Evolutionary conservation across 2,329 filamentous ascomycete species (phyloP), one percentile per base, ranked within the genome.

Genomic region (Akanthomyces muscarius): DNA sequence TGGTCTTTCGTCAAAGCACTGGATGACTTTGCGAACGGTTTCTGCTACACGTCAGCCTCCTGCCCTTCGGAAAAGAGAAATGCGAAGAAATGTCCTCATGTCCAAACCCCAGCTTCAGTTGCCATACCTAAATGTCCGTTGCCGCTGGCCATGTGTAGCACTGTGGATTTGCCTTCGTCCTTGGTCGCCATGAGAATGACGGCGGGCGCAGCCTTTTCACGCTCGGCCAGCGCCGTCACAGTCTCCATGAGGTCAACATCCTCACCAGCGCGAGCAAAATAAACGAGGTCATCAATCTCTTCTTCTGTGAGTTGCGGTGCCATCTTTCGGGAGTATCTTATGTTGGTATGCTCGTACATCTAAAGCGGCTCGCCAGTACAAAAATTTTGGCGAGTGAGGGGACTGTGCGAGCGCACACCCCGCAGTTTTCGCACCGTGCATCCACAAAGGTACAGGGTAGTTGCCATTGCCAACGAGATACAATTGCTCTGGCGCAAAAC

Each of bases 201-300:
- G n/a, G 84, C 81, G 2, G 83, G 74, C 0, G 84, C 75, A 56
- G 80, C 81, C 63, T 78, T 81, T 72, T 92, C 86, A 63, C 88
- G 83, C 67, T 83, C 77, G 36, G 86, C 81, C 23, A 96, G 76
- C 30, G 81, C 78, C 14, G 82, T 76, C 58, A 96, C 80, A 10
- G 79, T 72, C 41, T 79, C 76, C 1, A 83, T 78, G 54, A 98
- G 80, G 30, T 94, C 90, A 21, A 81, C 77, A 63, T 86, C 80
- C 66, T 97, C 93, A 67, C 92, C 92, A 0, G 85, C 83, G 44
- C 94, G 90, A 2, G 92, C 85, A 68, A 91, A 87, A 79, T 97
- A 97, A 68, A 98, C 85, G 67, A 98, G 84, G 76, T 98, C 94
- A 74, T 97, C 93, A 70, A 96, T 89, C 75, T 92, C 86, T 60